phyloP scores from a whole-genome alignment of 768 basidiomycete species.

The Lentinula detonsa region DNA sequence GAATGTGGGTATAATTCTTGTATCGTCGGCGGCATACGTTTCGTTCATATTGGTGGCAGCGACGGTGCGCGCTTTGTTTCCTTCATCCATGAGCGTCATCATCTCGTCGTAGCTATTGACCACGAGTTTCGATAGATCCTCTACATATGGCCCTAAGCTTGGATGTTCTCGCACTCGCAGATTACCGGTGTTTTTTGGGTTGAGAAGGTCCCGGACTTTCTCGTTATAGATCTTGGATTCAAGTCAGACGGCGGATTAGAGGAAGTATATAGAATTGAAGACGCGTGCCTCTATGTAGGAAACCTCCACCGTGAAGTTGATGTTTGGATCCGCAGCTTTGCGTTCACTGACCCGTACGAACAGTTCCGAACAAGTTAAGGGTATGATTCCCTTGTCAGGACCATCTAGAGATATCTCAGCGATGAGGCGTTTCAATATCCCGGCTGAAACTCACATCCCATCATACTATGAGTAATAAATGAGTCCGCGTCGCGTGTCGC shows the following conservation, averaged over 20 bases:
- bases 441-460: slow-evolving; percentile 69
- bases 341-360: slow-evolving; percentile 77
- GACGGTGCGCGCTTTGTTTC: slow-evolving; percentile 97
- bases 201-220: slow-evolving; percentile 95
- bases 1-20: background rate
- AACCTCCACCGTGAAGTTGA: slow-evolving; percentile 92
- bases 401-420: slow-evolving; percentile 55
- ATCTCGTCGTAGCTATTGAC: slow-evolving; percentile 93
- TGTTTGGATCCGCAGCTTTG: slow-evolving; percentile 54
- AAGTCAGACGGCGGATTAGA: background rate
- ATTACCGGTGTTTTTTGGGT: slow-evolving; percentile 95
- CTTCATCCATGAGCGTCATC: slow-evolving; percentile 99
- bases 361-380: slow-evolving; percentile 88
- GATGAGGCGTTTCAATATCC: background rate
- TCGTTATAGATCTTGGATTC: slow-evolving; percentile 82
- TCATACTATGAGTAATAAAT: slow-evolving; percentile 57
- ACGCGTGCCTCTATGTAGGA: slow-evolving; percentile 85
- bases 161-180: slow-evolving; percentile 97
- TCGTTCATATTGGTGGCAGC: slow-evolving; percentile 99
- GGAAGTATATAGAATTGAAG: background rate
- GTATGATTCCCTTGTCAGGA: slow-evolving; percentile 95
- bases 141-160: slow-evolving; percentile 94
- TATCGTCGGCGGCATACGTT: slow-evolving; percentile 46
- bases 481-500: background rate
- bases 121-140: slow-evolving; percentile 90